Evolutionary conservation across 768 basidiomycete species (phyloP).

Genomic region (Pisolithus sp.): DNA sequence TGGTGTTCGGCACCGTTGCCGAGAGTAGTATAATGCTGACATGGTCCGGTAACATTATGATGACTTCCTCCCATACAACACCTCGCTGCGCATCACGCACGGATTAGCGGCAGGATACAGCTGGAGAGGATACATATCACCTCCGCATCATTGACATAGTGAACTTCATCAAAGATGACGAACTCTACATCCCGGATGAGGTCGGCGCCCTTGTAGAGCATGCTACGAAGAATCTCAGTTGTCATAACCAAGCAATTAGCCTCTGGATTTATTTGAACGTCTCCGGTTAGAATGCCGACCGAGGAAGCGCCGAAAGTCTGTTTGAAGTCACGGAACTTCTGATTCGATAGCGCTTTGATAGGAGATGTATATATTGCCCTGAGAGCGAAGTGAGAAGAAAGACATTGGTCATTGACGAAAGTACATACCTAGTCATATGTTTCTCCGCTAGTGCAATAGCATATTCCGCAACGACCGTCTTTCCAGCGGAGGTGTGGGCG

Average conservation of each 20-base stretch:
- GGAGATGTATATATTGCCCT: constrained; percentile 99
- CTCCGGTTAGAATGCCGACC: constrained; percentile 95
- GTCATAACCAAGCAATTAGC: constrained; percentile 97
- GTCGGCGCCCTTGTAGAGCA: constrained; percentile 99
- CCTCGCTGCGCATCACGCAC: constrained; percentile 60
- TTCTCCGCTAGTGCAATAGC: constrained; percentile 95
- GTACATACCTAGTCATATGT: constrained; percentile 91
- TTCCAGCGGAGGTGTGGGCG: constrained; percentile 98
- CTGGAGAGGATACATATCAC: constrained; percentile 36
- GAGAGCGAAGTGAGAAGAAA: constrained; percentile 2
- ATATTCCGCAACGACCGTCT: constrained; percentile 98
- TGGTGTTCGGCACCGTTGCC: constrained; percentile 96
- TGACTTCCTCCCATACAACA: constrained; percentile 99
- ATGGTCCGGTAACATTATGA: constrained; percentile 99
- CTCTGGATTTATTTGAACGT: constrained; percentile 99
- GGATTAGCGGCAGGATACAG: constrained; percentile 8
- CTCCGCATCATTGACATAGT: constrained; percentile 99
- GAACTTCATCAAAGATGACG: constrained; percentile 99
- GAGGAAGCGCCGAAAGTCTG: constrained; percentile 87
- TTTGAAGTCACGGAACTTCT: constrained; percentile 98
- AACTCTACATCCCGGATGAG: constrained; percentile 98
- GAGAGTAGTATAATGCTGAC: constrained; percentile 96
- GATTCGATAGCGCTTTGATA: constrained; percentile 97
- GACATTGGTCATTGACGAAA: constrained; percentile 9
- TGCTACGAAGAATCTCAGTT: constrained; percentile 94